Base-by-base conservation (phyloP, 1,139 yeast genomes). In the Scheffersomyces quercinus region DNA sequence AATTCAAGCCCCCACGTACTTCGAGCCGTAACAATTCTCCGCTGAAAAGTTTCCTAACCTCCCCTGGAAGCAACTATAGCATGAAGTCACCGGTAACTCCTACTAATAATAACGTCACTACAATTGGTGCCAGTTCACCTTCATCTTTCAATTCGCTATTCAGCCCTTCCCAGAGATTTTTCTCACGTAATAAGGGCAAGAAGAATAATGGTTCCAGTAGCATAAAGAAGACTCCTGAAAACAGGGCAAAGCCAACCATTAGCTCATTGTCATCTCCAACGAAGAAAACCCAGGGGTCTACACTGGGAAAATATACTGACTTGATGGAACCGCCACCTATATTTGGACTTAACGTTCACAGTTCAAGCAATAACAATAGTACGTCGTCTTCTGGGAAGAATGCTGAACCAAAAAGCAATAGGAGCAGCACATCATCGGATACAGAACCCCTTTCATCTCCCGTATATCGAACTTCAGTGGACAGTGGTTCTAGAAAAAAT, bases 261-360 rank as follows among this genome's bases (percentile, higher is more conserved):
- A 59, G 60, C 38, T 64, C 75, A 26, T 60, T 70, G 36, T 59
- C 70, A 10, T 58, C 70, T 28, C 64, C 70, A 2, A 52, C 57
- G 10, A 49, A 56, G 34, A 54, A 51, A 36, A 36, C 3, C 7
- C 26, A 20, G 26, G 26, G 26, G 26, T 20, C 26, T 20, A 20
- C 26, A 6, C 26, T 20, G 26, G 26, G 26, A 9, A 53, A 48
- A 32, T 56, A 50, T 41, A 49, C 59, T 7, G 70, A 62, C 44
- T 58, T 70, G 31, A 62, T 61, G 51, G 73, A 60, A 39, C 78
- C 77, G 2, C 78, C 77, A 3, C 68, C 68, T 8, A 54, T 67
- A 7, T 70, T 71, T 42, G 63, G 58, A 7, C 44, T 49, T 38
- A 51, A 42, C 36, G 52, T 36, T 28, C 37, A 44, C n/a, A 14